A percentile compares a stretch with the other conserved stretches of the same genome.
phyloP scores from a whole-genome alignment of 495 filamentous ascomycete genomes.

The Penicillium ucsense region DNA sequence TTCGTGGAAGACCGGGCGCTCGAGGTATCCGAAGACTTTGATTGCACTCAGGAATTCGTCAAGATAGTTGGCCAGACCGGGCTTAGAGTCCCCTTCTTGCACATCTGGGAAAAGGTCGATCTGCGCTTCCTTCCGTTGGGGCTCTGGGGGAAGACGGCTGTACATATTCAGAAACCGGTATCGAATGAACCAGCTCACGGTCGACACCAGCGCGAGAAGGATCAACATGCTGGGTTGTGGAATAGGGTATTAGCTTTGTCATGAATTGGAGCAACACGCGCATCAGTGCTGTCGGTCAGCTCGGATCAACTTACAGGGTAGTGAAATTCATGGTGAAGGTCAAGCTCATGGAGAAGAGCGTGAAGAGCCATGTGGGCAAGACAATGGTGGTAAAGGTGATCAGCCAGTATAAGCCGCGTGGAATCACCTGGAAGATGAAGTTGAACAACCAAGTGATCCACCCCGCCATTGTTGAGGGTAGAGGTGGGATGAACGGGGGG shows the following conservation, averaged over 20 bases:
- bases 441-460: constrained; percentile 34
- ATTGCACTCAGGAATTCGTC: constrained; percentile 99
- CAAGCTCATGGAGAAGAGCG: constrained; percentile 85
- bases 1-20: constrained; percentile 94
- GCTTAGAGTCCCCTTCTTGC: constrained; percentile 81
- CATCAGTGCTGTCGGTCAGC: background rate
- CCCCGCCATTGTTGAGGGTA: constrained; percentile 36
- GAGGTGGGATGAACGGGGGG: constrained; percentile 21
- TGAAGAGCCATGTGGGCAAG: constrained; percentile 81
- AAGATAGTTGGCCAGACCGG: constrained; percentile 85
- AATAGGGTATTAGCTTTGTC: no score
- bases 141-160: constrained; percentile 81
- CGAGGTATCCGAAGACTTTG: constrained; percentile 96
- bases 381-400: constrained; percentile 84
- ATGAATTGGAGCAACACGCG: no score
- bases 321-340: constrained; percentile 99
- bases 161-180: constrained; percentile 97
- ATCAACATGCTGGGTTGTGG: constrained; percentile 56
- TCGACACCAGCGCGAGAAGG: constrained; percentile 62
- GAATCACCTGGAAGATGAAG: constrained; percentile 45
- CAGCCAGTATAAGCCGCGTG: constrained; percentile 67
- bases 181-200: constrained; percentile 81
- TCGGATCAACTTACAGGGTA: constrained; percentile 54
- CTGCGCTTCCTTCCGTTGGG: constrained; percentile 90
- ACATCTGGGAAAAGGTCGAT: constrained; percentile 90